Base-by-base conservation (phyloP, 164 flowering plant genomes). In the Vitis vinifera region DNA sequence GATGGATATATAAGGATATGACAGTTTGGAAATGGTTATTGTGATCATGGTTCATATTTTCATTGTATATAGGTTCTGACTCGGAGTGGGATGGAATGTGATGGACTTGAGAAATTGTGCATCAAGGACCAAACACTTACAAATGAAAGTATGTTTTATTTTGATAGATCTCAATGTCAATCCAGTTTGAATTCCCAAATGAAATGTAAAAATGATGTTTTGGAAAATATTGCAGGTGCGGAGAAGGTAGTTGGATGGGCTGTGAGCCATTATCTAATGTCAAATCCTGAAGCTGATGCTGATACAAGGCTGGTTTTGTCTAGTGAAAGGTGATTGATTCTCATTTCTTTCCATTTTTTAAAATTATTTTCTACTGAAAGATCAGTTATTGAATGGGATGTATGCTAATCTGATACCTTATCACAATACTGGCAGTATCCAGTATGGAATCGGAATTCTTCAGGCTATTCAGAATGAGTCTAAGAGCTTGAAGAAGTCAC, bases 181-280 rank as follows among this genome's bases (percentile, higher is more conserved):
- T 6, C 44, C 44, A 37, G 6, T 37, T 37, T 37, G 44, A 37
- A 37, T 37, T 37, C 44, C 44, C 44, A 37, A 50, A 31, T 51
- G 14, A 31, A 15, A 17, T 48, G 9, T 49, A 30, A 48, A 59
- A 58, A 51, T 65, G 15, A 50, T 62, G 23, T 31, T 29, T 0
- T 78, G 50, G 23, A 10, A 30, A 73, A 50, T 67, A 44, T 55
- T 82, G 69, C 85, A 91, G 97, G 83, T 81, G 88, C 94, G 0
- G 97, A 90, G 78, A 88, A 90, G 82, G 84, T 92, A 30, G 75
- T 89, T 70, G 97, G 97, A 68, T 91, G 93, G 97, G 90, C 97
- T 67, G 60, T 91, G 55, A 83, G 94, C 77, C 89, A 90, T 68
- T 88, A 87, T 77, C 73, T 91, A 65, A 90, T 85, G 91, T 77